Evolutionary conservation across 2,329 filamentous ascomycete genomes (phyloP).

Genomic region (Fusarium lateritium): DNA sequence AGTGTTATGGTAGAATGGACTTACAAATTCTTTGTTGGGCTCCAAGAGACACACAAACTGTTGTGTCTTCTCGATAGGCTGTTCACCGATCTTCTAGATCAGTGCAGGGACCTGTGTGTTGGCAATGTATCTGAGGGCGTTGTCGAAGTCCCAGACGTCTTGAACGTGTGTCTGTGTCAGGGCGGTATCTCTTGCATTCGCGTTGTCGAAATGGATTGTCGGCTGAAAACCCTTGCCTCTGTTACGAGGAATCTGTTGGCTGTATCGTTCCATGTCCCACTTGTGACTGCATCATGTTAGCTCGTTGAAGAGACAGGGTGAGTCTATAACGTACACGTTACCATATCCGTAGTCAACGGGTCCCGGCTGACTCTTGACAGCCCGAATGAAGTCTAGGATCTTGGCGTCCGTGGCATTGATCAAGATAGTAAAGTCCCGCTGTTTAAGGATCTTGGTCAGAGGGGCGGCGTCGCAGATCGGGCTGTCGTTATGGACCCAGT

Average conservation of each 20-base stretch:
- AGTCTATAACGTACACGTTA: neutral
- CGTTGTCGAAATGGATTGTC: too few relatives aligned
- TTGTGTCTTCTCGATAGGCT: accelerated
- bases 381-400: accelerated
- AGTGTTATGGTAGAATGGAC: neutral
- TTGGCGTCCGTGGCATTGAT: accelerated
- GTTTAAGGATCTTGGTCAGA: accelerated
- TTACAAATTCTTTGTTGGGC: neutral
- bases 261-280: neutral
- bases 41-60: constrained; percentile 15
- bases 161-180: constrained; percentile 13
- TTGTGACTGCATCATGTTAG: neutral
- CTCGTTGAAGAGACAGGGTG: accelerated
- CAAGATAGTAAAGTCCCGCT: neutral
- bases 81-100: constrained; percentile 13
- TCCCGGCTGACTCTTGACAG: too few relatives aligned
- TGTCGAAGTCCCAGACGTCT: constrained; percentile 12
- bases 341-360: constrained; percentile 8
- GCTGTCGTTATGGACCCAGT: neutral
- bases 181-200: constrained; percentile 1
- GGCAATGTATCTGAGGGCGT: neutral
- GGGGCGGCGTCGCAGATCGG: neutral
- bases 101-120: neutral
- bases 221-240: too few relatives aligned
- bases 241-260: neutral